These are phyloP conservation scores for Boletus pseudo-olivaceus DNA, from an alignment of 768 basidiomycete species.

Conservation along the genomic window DNA sequence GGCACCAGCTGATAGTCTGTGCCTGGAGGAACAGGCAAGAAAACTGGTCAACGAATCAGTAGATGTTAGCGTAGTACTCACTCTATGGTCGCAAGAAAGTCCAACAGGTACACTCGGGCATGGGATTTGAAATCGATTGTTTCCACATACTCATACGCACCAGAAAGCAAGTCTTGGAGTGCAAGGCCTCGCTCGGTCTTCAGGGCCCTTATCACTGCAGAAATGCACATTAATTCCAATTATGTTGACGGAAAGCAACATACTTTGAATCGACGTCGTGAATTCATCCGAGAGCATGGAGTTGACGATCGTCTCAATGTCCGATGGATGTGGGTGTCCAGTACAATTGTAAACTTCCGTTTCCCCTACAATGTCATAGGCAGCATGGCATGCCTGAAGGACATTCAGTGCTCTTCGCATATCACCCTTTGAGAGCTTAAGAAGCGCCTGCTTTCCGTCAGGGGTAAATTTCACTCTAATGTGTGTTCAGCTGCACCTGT, in stretches of 20 bases:
- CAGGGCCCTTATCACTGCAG: conserved; percentile 74
- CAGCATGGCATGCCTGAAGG: conserved; percentile 96
- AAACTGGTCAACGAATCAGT: neutral
- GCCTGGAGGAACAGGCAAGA: conserved; percentile 44
- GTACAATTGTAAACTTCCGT: conserved; percentile 95
- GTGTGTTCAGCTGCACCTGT: neutral
- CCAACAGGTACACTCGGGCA: conserved; percentile 87
- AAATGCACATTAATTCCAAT: neutral
- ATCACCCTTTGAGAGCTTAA: conserved; percentile 95
- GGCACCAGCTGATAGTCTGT: conserved; percentile 88
- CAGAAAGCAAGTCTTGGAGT: conserved; percentile 88
- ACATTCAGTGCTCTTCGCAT: conserved; percentile 97
- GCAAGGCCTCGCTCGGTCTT: conserved; percentile 94
- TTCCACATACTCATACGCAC: conserved; percentile 87
- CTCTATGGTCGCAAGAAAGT: conserved; percentile 95
- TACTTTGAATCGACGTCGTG: conserved; percentile 83
- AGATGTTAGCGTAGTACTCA: conserved; percentile 38
- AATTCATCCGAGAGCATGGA: conserved; percentile 97
- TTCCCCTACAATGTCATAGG: conserved; percentile 86
- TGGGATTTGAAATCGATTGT: conserved; percentile 82
- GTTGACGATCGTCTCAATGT: conserved; percentile 90
- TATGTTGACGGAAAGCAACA: conserved; percentile 19
- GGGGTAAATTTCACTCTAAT: conserved; percentile 78
- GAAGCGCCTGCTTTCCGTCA: conserved; percentile 83
- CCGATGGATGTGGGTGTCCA: conserved; percentile 91